Conservation (phyloP, 2,329 filamentous ascomycete species). For the Cytospora leucostoma region DNA sequence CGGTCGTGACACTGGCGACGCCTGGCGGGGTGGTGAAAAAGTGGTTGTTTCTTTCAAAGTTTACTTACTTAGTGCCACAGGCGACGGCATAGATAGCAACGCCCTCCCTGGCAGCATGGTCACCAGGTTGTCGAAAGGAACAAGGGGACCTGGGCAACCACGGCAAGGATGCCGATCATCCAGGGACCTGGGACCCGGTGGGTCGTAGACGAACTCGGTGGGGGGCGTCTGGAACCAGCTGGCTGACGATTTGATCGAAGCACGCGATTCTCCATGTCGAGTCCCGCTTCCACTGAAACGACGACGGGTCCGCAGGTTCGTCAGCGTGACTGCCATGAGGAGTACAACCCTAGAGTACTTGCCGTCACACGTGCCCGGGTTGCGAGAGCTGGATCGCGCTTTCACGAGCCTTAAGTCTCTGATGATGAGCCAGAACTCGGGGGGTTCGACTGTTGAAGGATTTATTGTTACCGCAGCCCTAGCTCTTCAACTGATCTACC, state of each 20-base stretch:
- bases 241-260: background rate
- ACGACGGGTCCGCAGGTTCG: slow-evolving; percentile 6
- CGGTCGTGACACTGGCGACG: background rate
- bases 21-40: background rate
- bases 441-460: background rate
- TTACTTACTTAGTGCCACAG: background rate
- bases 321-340: background rate
- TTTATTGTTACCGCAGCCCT: background rate
- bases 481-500: background rate
- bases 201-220: slow-evolving; percentile 6
- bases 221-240: background rate
- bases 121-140: background rate
- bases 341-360: too few species aligned
- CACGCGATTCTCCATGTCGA: slow-evolving; percentile 5
- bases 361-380: too few species aligned
- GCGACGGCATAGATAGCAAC: background rate
- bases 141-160: background rate
- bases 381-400: background rate
- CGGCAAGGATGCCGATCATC: slow-evolving; percentile 16
- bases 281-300: slow-evolving; percentile 19
- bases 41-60: background rate
- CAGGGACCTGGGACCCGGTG: slow-evolving; percentile 16
- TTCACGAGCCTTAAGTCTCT: background rate
- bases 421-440: background rate
- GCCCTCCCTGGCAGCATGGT: background rate